Evolutionary conservation across 164 flowering plant species (phyloP).

Genomic region (Paratinospora sagittata): DNA sequence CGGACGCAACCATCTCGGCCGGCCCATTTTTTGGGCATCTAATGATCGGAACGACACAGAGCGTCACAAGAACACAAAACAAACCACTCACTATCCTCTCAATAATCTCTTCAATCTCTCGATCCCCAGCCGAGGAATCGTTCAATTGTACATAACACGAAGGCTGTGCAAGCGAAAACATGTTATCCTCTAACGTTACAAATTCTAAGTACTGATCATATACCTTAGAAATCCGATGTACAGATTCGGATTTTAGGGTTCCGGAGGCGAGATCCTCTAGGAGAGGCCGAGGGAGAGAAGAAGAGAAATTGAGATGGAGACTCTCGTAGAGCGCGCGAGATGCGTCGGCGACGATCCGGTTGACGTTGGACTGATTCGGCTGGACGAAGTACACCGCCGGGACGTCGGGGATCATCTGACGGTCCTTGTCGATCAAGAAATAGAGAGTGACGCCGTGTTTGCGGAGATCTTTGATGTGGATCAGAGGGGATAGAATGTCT

Average conservation of each 20-base stretch:
- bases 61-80: slow-evolving; percentile 80
- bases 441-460: slow-evolving; percentile 90
- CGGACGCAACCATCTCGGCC: slow-evolving; percentile 92
- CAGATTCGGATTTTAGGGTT: slow-evolving; percentile 46
- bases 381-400: slow-evolving; percentile 91
- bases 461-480: slow-evolving; percentile 89
- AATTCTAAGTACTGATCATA: slow-evolving; percentile 97
- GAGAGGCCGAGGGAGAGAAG: slow-evolving; percentile 71
- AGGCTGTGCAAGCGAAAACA: slow-evolving; percentile 73
- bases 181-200: slow-evolving; percentile 69
- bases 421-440: slow-evolving; percentile 82
- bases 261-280: slow-evolving; percentile 84
- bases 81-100: slow-evolving; percentile 72
- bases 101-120: slow-evolving; percentile 79
- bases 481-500: slow-evolving; percentile 74
- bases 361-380: slow-evolving; percentile 47
- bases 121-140: slow-evolving; percentile 85
- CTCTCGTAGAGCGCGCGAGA: slow-evolving; percentile 57
- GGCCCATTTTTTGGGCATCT: slow-evolving; percentile 90
- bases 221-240: slow-evolving; percentile 61
- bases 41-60: slow-evolving; percentile 87
- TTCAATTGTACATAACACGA: slow-evolving; percentile 68
- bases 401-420: slow-evolving; percentile 86
- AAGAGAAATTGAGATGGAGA: slow-evolving; percentile 86
- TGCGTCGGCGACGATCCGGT: slow-evolving; percentile 61